Percentiles rank a stretch among this genome's conserved stretches.
These are phyloP conservation scores for Westerdykella ornata DNA, from an alignment of 2,329 filamentous ascomycete species.

Conservation along the genomic window DNA sequence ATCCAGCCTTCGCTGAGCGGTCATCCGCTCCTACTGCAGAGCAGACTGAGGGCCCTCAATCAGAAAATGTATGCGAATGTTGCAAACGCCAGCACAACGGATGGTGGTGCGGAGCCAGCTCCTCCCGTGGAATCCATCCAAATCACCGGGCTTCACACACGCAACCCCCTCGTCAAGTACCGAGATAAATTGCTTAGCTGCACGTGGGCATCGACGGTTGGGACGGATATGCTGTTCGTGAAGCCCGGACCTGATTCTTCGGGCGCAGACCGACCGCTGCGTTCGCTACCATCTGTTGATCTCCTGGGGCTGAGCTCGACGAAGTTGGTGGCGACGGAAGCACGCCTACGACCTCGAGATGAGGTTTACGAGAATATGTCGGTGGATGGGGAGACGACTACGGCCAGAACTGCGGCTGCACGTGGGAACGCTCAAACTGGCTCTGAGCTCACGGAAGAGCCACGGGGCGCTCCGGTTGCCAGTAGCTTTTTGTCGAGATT, in stretches of 20 bases:
- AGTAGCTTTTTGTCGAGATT: slow-evolving; percentile 38
- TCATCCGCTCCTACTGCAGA: slow-evolving; percentile 24
- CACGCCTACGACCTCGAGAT: slow-evolving; percentile 45
- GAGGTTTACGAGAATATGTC: slow-evolving; percentile 15
- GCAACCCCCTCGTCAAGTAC: slow-evolving; percentile 72
- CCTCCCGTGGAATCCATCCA: slow-evolving; percentile 54
- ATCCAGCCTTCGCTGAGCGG: slow-evolving; percentile 7
- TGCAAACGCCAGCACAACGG: background rate
- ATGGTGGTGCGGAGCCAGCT: slow-evolving; percentile 3
- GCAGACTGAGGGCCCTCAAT: slow-evolving; percentile 24
- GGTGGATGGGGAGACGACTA: background rate
- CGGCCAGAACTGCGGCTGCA: slow-evolving; percentile 2
- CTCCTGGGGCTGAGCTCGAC: slow-evolving; percentile 64
- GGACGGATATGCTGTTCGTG: slow-evolving; percentile 72
- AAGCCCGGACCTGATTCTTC: slow-evolving; percentile 16
- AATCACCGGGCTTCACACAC: slow-evolving; percentile 73
- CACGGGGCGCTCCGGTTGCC: slow-evolving; percentile 12
- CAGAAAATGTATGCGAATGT: background rate
- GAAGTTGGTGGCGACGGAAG: slow-evolving; percentile 62
- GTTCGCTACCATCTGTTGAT: slow-evolving; percentile 55
- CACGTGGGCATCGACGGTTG: slow-evolving; percentile 73
- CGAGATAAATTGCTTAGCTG: slow-evolving; percentile 71
- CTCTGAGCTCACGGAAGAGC: slow-evolving; percentile 3
- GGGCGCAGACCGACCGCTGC: slow-evolving; percentile 36
- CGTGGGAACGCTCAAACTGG: slow-evolving; percentile 1